Conservation (phyloP, 192 early-diverging fungal species). For the Coemansia sp. region DNA sequence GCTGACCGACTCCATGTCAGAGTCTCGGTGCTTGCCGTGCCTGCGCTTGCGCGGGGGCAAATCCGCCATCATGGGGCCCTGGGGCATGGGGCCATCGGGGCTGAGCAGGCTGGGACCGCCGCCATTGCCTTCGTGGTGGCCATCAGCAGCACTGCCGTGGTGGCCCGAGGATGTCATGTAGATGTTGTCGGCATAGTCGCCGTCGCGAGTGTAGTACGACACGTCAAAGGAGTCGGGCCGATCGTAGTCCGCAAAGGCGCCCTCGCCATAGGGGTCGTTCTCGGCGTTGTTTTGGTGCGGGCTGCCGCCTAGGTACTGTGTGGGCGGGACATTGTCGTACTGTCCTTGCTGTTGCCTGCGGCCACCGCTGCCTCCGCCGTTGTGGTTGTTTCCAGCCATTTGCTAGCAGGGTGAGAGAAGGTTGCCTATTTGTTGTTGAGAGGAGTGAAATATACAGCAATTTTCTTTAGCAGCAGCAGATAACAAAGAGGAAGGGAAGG, state of each 20-base stretch:
- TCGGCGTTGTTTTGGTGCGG: constrained; percentile 22
- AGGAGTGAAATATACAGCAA: neutral
- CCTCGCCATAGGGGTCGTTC: constrained; percentile 52
- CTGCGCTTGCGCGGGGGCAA: constrained; percentile 51
- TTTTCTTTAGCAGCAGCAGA: neutral
- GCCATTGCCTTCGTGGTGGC: constrained; percentile 17
- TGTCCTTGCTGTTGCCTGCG: constrained; percentile 27
- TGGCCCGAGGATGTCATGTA: constrained; percentile 31
- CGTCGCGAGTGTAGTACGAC: constrained; percentile 56
- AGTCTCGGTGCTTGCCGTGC: constrained; percentile 49
- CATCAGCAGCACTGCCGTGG: constrained; percentile 6
- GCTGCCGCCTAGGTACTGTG: constrained; percentile 50
- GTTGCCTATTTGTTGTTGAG: constrained; percentile 2
- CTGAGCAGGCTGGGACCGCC: constrained; percentile 47
- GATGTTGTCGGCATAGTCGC: constrained; percentile 40
- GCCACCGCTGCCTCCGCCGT: constrained; percentile 25
- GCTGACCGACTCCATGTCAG: constrained; percentile 55
- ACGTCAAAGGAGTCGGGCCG: constrained; percentile 59
- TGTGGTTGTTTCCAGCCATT: constrained; percentile 42
- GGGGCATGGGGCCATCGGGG: constrained; percentile 52
- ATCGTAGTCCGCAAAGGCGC: constrained; percentile 44
- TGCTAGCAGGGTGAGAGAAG: neutral
- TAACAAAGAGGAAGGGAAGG: neutral
- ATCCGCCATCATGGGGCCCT: constrained; percentile 49
- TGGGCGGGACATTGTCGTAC: constrained; percentile 52